Evolutionary conservation across 2,329 filamentous ascomycete genomes (phyloP).

Genomic region (Pseudogymnoascus sp.): DNA sequence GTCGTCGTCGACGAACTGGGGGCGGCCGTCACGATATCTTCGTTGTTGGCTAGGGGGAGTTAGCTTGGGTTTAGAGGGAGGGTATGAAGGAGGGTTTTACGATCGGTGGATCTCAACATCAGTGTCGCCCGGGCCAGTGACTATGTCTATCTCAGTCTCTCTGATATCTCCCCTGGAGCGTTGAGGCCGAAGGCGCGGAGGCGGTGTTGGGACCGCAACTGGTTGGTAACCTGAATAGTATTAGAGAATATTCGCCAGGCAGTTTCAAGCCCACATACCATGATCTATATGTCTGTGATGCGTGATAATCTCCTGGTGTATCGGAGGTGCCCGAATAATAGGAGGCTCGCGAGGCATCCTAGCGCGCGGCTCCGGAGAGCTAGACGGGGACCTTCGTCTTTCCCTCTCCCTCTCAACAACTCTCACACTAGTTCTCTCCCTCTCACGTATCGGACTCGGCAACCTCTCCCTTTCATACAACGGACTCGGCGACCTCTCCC

Average conservation of each 20-base stretch:
- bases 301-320: constrained; percentile 83
- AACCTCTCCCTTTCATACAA: constrained; percentile 34
- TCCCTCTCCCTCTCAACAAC: constrained; percentile 40
- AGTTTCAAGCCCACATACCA: constrained; percentile 46
- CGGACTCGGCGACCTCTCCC: constrained; percentile 8
- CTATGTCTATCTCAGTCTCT: constrained; percentile 57
- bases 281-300: constrained; percentile 84
- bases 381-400: constrained; percentile 32
- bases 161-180: constrained; percentile 34
- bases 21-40: constrained; percentile 31
- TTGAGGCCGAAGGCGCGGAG: constrained; percentile 41
- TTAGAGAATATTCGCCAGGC: constrained; percentile 21
- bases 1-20: constrained; percentile 55
- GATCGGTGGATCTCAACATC: constrained; percentile 47
- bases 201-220: constrained; percentile 24
- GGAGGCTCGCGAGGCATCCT: constrained; percentile 47
- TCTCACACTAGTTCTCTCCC: constrained; percentile 35
- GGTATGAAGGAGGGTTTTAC: neutral
- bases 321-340: constrained; percentile 67
- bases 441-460: constrained; percentile 19
- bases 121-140: constrained; percentile 45
- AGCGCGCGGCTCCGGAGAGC: neutral
- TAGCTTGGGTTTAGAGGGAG: neutral
- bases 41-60: neutral
- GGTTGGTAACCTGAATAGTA: constrained; percentile 27